Evolutionary conservation across 2,329 filamentous ascomycete genomes (phyloP).

Genomic region (Podosphaera xanthii): DNA sequence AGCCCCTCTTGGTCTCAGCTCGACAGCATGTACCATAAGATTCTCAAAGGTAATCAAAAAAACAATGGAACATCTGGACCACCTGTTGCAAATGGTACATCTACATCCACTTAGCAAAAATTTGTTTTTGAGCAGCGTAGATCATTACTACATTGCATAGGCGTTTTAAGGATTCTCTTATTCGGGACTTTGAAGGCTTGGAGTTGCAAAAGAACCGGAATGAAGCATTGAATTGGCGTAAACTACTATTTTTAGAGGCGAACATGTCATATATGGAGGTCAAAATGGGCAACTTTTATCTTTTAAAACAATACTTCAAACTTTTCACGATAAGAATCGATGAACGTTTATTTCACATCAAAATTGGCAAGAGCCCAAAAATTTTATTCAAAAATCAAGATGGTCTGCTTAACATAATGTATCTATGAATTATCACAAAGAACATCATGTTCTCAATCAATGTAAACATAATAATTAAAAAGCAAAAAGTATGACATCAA

Average conservation of each 20-base stretch:
- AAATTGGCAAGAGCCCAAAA: neutral
- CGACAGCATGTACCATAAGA: conserved; percentile 14
- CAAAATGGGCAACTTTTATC: neutral
- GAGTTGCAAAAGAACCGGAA: neutral
- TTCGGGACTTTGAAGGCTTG: neutral
- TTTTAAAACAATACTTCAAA: neutral
- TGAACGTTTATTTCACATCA: neutral
- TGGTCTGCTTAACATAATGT: no score
- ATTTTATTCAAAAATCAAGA: no score
- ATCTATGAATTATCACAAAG: no score
- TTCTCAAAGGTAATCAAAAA: conserved; percentile 6
- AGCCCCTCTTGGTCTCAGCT: conserved; percentile 10
- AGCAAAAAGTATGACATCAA: no score
- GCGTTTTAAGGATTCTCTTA: neutral
- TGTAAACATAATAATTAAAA: no score
- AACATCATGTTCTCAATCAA: no score
- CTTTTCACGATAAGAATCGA: neutral
- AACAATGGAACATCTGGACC: conserved; percentile 2
- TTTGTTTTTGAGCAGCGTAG: neutral
- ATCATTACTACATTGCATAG: neutral
- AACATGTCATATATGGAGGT: neutral
- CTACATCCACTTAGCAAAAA: conserved; percentile 1
- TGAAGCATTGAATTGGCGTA: neutral
- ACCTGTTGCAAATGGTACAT: conserved; percentile 4
- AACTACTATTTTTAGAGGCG: neutral